A percentile compares a stretch with the other conserved stretches of the same genome.
phyloP scores from a whole-genome alignment of 495 filamentous ascomycete genomes.

The Lasiosphaeris hirsuta region DNA sequence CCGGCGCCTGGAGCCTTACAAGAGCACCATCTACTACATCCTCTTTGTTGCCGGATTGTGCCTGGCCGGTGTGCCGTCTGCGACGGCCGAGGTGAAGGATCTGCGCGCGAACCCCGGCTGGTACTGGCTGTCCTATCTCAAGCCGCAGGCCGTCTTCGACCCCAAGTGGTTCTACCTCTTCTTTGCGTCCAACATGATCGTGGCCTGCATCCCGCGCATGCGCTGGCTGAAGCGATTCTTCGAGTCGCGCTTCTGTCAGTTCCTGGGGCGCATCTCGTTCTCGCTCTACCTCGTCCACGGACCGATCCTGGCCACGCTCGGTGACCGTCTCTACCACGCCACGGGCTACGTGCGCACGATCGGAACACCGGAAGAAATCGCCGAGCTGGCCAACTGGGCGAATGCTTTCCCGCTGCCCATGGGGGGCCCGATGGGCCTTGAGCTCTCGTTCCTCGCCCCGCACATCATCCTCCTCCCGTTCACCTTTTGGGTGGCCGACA shows the following conservation, averaged over 20 bases:
- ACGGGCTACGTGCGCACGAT: conserved; percentile 40
- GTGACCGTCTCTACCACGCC: conserved; percentile 49
- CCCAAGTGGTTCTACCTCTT: conserved; percentile 48
- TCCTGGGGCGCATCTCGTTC: conserved; percentile 62
- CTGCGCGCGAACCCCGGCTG: conserved; percentile 41
- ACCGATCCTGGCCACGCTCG: conserved; percentile 47
- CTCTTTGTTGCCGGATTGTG: conserved; percentile 43
- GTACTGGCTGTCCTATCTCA: conserved; percentile 46
- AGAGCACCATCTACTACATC: conserved; percentile 45
- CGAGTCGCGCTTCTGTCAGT: conserved; percentile 57
- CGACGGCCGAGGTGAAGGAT: conserved; percentile 31
- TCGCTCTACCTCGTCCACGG: conserved; percentile 67
- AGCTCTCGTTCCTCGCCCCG: conserved; percentile 49
- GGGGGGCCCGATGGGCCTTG: conserved; percentile 52
- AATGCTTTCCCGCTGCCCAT: conserved; percentile 46
- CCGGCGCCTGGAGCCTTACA: conserved; percentile 38
- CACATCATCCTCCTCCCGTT: conserved; percentile 55
- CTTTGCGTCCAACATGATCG: conserved; percentile 53
- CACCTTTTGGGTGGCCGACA: conserved; percentile 55
- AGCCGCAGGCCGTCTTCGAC: conserved; percentile 53
- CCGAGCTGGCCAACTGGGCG: conserved; percentile 45
- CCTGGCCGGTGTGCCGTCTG: conserved; percentile 48
- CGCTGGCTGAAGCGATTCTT: conserved; percentile 50
- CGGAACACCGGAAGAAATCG: conserved; percentile 20
- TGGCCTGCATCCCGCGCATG: conserved; percentile 47